Base-by-base conservation (phyloP, 129 eudicot species). In the Helianthus tuberosus region DNA sequence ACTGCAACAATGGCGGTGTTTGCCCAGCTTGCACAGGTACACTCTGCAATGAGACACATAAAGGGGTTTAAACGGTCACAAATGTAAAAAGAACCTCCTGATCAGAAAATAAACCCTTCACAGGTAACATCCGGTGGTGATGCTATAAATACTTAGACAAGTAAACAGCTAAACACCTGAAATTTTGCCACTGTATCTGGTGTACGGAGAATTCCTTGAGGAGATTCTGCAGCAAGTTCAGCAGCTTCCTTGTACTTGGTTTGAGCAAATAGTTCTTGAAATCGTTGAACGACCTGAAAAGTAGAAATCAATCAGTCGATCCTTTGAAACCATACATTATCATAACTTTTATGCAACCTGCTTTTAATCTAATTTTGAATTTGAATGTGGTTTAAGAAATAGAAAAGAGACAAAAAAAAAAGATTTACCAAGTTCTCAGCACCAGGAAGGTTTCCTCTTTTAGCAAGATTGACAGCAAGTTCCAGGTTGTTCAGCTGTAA, bases 11-110 rank as follows among this genome's bases (percentile, higher is more conserved):
- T 11, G 98, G 98, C 32, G 98, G 97, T 58, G 98, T 90, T 79
- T 94, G 98, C 74, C 98, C 98, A 79, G 98, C 89, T 90, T 94
- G 98, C 49, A 94, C 98, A 69, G 98, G 98, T 76, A 94, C 98
- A 81, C 98, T 94, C 98, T 94, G 89, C 78, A 81, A 77, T 23
- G 64, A 77, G 15, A 77, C 50, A 35, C 29, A 29, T 17, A 41
- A 55, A 11, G 13, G 68, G 50, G 68, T 68, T 57, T 61, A 43
- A 9, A 69, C 36, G 25, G 27, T 61, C 17, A 49, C 38, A 60
- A 15, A 16, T 53, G 16, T 11, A 52, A 13, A 32, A 1, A 36
- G 35, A 47, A 47, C 59, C 20, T 48, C 17, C 53, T 13, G 36
- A 54, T 43, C 23, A 66, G 8, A 17, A 3, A 49, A 41, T 46